Percentiles rank a stretch among this genome's conserved stretches.
These are phyloP conservation scores for Tricholoma matsutake DNA, from an alignment of 768 basidiomycete species.

Conservation along the genomic window DNA sequence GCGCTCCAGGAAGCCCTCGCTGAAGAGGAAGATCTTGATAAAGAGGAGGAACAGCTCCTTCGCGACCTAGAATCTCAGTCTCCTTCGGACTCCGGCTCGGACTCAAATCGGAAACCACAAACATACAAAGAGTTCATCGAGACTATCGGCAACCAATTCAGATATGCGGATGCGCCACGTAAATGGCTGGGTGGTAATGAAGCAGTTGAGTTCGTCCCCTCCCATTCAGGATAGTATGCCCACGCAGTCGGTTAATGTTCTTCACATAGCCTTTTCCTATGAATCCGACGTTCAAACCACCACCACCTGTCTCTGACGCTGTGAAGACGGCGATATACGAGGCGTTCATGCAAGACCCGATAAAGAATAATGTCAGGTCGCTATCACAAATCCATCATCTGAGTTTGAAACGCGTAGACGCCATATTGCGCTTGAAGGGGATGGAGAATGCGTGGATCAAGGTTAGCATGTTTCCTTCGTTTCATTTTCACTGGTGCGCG, in stretches of 20 bases:
- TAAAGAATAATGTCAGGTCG: conserved; percentile 50
- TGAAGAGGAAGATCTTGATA: conserved; percentile 11
- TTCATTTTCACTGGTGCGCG: no score
- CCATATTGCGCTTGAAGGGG: conserved; percentile 79
- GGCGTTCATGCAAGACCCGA: conserved; percentile 57
- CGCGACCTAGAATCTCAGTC: conserved; percentile 3
- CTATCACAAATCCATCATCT: conserved; percentile 63
- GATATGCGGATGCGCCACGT: conserved; percentile 40
- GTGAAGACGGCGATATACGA: conserved; percentile 56
- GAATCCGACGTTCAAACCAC: conserved; percentile 82
- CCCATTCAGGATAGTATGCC: conserved; percentile 1
- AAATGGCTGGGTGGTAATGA: conserved; percentile 59
- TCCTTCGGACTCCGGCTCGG: neutral
- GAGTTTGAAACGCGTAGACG: conserved; percentile 77
- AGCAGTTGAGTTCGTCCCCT: conserved; percentile 47
- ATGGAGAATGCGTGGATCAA: conserved; percentile 69
- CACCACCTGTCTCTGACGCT: conserved; percentile 66
- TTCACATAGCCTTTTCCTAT: conserved; percentile 75
- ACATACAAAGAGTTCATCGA: conserved; percentile 41
- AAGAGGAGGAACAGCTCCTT: conserved; percentile 18
- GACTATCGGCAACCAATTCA: conserved; percentile 40
- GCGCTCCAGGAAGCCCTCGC: conserved; percentile 15
- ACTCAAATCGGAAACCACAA: conserved; percentile 17
- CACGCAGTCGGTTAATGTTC: conserved; percentile 9
- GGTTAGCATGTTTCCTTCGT: conserved; percentile 42